Base-by-base conservation (phyloP, 352 stramenopile genomes). In the Pythium scleroteichum region DNA sequence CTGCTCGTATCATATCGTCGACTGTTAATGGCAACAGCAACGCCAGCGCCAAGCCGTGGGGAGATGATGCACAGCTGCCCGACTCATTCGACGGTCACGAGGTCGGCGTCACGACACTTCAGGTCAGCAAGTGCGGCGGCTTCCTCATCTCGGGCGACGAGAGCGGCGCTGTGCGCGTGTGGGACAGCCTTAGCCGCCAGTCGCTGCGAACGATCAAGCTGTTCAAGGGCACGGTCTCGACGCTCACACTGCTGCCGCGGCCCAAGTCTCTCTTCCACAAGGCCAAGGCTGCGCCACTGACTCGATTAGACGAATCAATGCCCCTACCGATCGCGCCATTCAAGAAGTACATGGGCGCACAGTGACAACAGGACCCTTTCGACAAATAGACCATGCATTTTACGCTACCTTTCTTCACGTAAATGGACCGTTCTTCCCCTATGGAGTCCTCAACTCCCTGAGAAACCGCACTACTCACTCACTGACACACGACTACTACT, bases 1-100 rank as follows among this genome's bases (percentile, higher is more conserved):
- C 67, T 1, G 79, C 82, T 19, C 82, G 80, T 40, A 62, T 92
- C 41, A 46, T 79, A 6, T 75, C 70, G 58, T 58, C 69, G 12
- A 67, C 64, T 13, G 73, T 47, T 6, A 63, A 49, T 2, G 58
- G 56, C 19, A 32, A 44, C 27, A 39, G 45, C 19, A 69, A 69
- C 40, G 50, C 20, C 12, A 45, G 23, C 29, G 33, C 51, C 53
- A 58, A 52, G 52, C 73, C 78, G 0, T 87, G 75, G 73, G 75
- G 72, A 0, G 49, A 68, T 1, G 72, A 88, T 1, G 66, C 74
- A 32, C 38, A 86, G 52, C 66, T 80, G 16, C 66, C 78, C 0
- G 71, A 87, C 19, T 75, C 76, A 7, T 89, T 91, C 55, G 72
- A 88, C 46, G 82, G 82, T 33, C 82, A 91, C 53, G 82, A 89